Conservation (phyloP, 768 basidiomycete species). For the Rhizopogon roseolus region DNA sequence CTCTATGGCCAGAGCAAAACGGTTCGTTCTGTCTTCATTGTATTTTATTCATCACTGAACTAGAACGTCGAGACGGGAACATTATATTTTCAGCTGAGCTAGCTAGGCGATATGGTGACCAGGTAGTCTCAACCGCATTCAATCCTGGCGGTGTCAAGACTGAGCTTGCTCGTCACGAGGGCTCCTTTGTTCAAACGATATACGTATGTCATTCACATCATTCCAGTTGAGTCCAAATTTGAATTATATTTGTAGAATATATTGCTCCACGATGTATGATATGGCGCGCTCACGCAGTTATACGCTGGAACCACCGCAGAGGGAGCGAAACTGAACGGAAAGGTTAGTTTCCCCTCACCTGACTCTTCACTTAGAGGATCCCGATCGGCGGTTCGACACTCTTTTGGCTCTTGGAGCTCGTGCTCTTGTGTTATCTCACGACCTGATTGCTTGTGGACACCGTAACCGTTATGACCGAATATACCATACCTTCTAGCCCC, state of each 20-base stretch:
- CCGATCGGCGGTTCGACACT: constrained; percentile 30
- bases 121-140: constrained; percentile 39
- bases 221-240: background rate
- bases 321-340: constrained; percentile 26
- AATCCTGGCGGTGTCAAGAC: constrained; percentile 28
- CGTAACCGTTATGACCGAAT: constrained; percentile 52
- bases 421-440: constrained; percentile 40
- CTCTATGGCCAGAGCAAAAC: constrained; percentile 26
- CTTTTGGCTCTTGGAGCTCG: constrained; percentile 52
- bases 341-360: constrained; percentile 15
- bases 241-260: constrained; percentile 3
- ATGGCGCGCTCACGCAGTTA: constrained; percentile 34
- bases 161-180: constrained; percentile 1
- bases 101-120: constrained; percentile 37
- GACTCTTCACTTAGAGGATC: constrained; percentile 20
- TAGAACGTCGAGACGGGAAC: constrained; percentile 29
- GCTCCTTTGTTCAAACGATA: background rate
- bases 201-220: background rate
- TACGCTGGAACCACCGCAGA: constrained; percentile 34
- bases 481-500: constrained; percentile 38
- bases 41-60: background rate
- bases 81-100: constrained; percentile 42
- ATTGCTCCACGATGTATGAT: constrained; percentile 16
- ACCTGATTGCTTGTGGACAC: constrained; percentile 39
- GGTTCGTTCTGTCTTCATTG: background rate